Base-by-base conservation (phyloP, 352 stramenopile species). In the Porosira glacialis region DNA sequence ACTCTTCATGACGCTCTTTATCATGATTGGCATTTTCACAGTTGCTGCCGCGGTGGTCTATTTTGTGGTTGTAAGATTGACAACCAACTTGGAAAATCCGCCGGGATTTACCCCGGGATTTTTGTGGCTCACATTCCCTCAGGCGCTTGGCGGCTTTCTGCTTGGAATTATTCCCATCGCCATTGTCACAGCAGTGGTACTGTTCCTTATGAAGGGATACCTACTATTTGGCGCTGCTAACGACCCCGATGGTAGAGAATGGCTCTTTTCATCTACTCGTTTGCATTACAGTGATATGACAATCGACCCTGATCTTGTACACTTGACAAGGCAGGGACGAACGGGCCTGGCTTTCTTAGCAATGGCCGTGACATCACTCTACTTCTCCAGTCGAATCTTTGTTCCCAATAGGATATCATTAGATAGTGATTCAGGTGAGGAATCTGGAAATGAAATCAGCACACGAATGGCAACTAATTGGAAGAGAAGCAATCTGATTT, bases 401-500 rank as follows among this genome's bases (percentile, higher is more conserved):
- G 68, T 98, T 13, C 94, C 95, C 2, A 94, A 96, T 8, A 87
- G 95, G 31, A 91, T 92, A 27, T 94, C 96, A 63, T 93, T 91
- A 0, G 94, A 96, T 62, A 24, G 5, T 24, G 17, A 13, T 24
- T 24, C 15, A 3, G 15, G 39, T 19, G 92, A 92, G 52, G 55
- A 55, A 15, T 80, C 93, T 33, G 90, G 96, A 30, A 70, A 93
- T 15, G 92, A 98, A 60, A 86, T 92, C 51, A 80, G 89, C 48
- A 89, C 93, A 13, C 97, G 93, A 93, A 94, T 87, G 80, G 91
- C 93, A 0, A 95, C 89, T 3, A 87, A 94, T 62, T 98, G 95
- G 96, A 97, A 97, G 75, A 87, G 95, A 19, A 91, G 91, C 24
- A 97, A 97, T 63, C 91, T 98, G 70, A 90, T 98, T 11, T 96